Conservation (phyloP, 805 yeast genomes). For the Hanseniaspora meyeri region DNA sequence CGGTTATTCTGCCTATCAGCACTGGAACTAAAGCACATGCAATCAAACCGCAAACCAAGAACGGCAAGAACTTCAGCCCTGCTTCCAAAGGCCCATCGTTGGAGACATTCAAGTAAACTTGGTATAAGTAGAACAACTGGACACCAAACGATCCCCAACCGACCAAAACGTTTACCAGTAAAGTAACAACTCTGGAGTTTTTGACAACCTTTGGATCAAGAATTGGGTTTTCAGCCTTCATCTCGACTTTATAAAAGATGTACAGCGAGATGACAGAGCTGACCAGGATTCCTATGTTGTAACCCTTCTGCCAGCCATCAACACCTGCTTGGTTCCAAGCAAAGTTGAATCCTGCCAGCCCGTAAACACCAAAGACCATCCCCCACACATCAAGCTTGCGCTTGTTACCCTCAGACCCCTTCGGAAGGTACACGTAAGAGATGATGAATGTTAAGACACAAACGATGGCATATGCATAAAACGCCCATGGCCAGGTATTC, state of each 20-base stretch:
- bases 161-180: constrained; percentile 39
- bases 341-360: constrained; percentile 52
- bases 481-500: constrained; percentile 24
- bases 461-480: constrained; percentile 22
- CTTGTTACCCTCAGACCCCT: constrained; percentile 17
- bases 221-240: constrained; percentile 36
- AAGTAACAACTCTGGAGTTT: constrained; percentile 33
- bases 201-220: constrained; percentile 42
- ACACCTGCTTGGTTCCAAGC: constrained; percentile 67
- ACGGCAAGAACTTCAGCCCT: constrained; percentile 36
- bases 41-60: constrained; percentile 39
- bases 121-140: constrained; percentile 55
- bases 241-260: constrained; percentile 40
- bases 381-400: constrained; percentile 32
- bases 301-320: constrained; percentile 52
- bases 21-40: constrained; percentile 45
- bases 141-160: constrained; percentile 77
- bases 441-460: constrained; percentile 17
- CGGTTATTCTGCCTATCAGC: constrained; percentile 35
- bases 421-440: constrained; percentile 15
- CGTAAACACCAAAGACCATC: constrained; percentile 22
- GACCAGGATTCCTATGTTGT: constrained; percentile 44
- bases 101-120: constrained; percentile 40
- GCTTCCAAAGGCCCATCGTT: constrained; percentile 36
- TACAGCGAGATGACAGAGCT: constrained; percentile 35